Evolutionary conservation across 2,329 filamentous ascomycete species (phyloP), one percentile per base, ranked within the genome.

Genomic region (Colletotrichum destructivum): DNA sequence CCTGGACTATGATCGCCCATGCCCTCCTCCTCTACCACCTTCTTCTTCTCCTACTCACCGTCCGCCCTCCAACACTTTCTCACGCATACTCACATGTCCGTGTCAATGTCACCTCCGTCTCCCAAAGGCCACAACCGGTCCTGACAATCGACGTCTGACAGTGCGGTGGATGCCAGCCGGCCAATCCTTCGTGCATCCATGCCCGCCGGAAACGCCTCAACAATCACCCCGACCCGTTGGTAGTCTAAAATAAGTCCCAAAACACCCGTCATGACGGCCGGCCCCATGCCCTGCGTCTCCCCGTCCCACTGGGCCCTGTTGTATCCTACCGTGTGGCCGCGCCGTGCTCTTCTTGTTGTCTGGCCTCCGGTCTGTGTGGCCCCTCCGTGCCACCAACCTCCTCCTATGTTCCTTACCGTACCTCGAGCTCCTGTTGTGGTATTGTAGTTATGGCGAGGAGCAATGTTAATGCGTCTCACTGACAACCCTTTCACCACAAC

Each of bases 201-300:
- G 59, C 31, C 44, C 64, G 64, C 35, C 18, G 52, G 42, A 57
- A 62, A 54, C 65, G 47, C 59, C 69, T 71, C 69, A 63, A 71
- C 69, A 63, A 55, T 63, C 63, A 63, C 26, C 54, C 18, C 54
- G 31, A 56, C 38, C 59, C 57, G 40, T 40, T 38, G 46, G 65
- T 69, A 65, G 65, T 69, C 69, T 47, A 71, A 68, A 69, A 69
- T 71, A 69, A 68, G 57, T 31, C 69, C 52, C 31, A 21, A 71
- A 62, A 69, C 69, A 68, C 21, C 35, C 65, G 49, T 57, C 56
- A 42, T 52, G 51, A 59, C 59, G 52, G 51, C 65, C 59, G 65
- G 65, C 67, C 49, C 67, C 62, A 66, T 56, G 47, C 52, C 18
- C 49, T 71, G 64, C 51, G 47, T 69, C 52, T 60, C 59, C 64